Conservation (phyloP, 2,329 filamentous ascomycete species). For the Lasiodiplodia citricola region DNA sequence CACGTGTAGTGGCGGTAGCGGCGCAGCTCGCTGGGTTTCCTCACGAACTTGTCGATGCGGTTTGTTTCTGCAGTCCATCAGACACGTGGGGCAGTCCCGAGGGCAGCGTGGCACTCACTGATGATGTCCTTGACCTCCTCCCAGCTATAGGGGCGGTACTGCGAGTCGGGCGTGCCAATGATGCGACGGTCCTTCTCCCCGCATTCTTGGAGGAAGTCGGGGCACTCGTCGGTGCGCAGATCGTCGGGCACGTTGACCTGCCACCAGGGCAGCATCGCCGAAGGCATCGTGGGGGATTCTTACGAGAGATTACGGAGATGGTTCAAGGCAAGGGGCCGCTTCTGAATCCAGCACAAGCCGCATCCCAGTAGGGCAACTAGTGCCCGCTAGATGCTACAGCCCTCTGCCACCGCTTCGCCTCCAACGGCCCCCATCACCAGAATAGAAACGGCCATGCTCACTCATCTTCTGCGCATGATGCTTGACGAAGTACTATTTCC, state of each 20-base stretch:
- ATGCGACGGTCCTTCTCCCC: slow-evolving; percentile 72
- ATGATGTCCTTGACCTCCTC: slow-evolving; percentile 66
- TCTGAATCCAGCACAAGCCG: slow-evolving; percentile 14
- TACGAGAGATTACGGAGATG: slow-evolving; percentile 21
- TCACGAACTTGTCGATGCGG: slow-evolving; percentile 75
- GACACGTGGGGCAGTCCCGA: not conserved
- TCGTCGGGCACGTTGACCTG: slow-evolving; percentile 74
- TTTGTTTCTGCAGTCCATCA: slow-evolving; percentile 57
- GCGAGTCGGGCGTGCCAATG: slow-evolving; percentile 71
- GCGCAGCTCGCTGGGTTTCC: slow-evolving; percentile 77
- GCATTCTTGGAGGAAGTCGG: slow-evolving; percentile 69
- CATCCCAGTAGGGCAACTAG: slow-evolving; percentile 15
- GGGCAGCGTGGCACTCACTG: slow-evolving; percentile 34
- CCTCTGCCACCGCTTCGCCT: not conserved
- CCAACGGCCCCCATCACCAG: slow-evolving; percentile 1
- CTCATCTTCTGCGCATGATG: not conserved
- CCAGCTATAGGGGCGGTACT: slow-evolving; percentile 72
- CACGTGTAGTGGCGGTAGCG: slow-evolving; percentile 75
- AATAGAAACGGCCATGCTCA: slow-evolving; percentile 1
- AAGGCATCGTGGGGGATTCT: slow-evolving; percentile 18
- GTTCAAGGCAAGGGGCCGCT: slow-evolving; percentile 21
- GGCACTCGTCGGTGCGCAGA: slow-evolving; percentile 70
- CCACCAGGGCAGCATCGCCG: slow-evolving; percentile 70
- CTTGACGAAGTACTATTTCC: not conserved
- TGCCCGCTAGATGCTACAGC: not conserved